These are phyloP conservation scores for Xylariaceae sp. DNA, from an alignment of 2,329 filamentous ascomycete species.

Conservation along the genomic window DNA sequence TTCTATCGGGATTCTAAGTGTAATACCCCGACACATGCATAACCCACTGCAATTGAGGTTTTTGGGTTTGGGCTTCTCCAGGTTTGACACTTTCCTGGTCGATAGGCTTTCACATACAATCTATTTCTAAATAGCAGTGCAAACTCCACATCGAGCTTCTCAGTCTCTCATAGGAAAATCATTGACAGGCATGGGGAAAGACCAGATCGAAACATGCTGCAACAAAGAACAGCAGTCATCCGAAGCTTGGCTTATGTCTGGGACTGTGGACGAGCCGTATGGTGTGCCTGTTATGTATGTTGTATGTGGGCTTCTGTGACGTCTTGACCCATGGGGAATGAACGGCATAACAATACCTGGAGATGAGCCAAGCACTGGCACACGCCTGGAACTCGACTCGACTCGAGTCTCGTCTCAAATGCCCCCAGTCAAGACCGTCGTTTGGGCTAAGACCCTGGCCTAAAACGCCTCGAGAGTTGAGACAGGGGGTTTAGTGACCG, in stretches of 20 bases:
- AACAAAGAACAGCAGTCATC: slow-evolving; percentile 27
- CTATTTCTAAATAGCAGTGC: no score
- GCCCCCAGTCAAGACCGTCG: slow-evolving; percentile 27
- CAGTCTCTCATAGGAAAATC: slow-evolving; percentile 10
- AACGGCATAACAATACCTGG: slow-evolving; percentile 43
- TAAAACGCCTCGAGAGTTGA: slow-evolving; percentile 28
- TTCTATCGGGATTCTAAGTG: no score
- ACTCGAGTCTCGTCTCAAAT: slow-evolving; percentile 43
- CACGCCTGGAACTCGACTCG: slow-evolving; percentile 26
- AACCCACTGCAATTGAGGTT: no score
- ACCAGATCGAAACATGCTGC: slow-evolving; percentile 29
- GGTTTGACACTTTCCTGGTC: no score
- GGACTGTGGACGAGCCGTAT: no score
- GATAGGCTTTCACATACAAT: no score
- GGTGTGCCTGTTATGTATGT: slow-evolving; percentile 19
- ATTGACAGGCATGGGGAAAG: slow-evolving; percentile 22
- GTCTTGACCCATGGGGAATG: slow-evolving; percentile 27
- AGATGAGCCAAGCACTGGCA: slow-evolving; percentile 29
- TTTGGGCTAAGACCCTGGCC: slow-evolving; percentile 30
- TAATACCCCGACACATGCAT: no score
- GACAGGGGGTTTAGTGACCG: slow-evolving; percentile 29
- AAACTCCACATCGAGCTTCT: slow-evolving; percentile 10
- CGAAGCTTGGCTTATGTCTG: slow-evolving; percentile 31
- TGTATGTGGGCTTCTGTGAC: slow-evolving; percentile 15
- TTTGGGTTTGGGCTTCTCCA: no score